Base-by-base conservation (phyloP, 306 rosid species). In the Gillenia trifoliata region DNA sequence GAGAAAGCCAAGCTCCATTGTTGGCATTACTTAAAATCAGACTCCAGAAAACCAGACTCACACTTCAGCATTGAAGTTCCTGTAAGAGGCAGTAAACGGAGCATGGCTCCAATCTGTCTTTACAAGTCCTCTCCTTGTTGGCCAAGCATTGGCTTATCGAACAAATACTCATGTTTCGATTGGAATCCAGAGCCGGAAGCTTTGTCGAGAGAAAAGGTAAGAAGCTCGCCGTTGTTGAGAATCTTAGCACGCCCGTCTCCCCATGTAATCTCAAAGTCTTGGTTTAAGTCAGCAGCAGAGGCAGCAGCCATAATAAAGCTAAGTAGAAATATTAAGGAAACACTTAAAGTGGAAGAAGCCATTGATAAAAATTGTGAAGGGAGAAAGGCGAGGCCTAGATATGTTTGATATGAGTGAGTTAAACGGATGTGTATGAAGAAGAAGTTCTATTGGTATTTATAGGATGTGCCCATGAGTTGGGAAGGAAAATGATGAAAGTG, bases 111-210 rank as follows among this genome's bases (percentile, higher is more conserved):
- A 91, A 61, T 91, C 89, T 1, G 97, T 84, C 63, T 89, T 91
- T 8, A 89, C 90, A 2, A 85, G 79, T 1, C 93, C 97, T 0
- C 97, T 93, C 22, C 96, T 89, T 1, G 96, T 92, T 4, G 97
- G 96, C 97, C 93, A 92, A 33, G 89, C 97, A 64, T 92, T 93
- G 0, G 96, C 92, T 80, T 75, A 12, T 83, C 86, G 16, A 79
- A 84, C 1, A 87, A 63, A 9, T 79, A 82, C 63, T 87, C 85
- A 36, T 79, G 68, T 41, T 62, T 77, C 22, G 88, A 84, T 36
- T 78, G 83, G 11, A 84, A 87, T 0, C 87, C 82, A 4, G 91
- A 87, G 29, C 82, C 87, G 4, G 88, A 87, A 9, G 79, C 78
- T 70, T 68, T 80, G 80, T 84, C 91, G 1, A 87, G 85, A 0